Base-by-base conservation (phyloP, 2,329 filamentous ascomycete species). In the Tolypocladium album region DNA sequence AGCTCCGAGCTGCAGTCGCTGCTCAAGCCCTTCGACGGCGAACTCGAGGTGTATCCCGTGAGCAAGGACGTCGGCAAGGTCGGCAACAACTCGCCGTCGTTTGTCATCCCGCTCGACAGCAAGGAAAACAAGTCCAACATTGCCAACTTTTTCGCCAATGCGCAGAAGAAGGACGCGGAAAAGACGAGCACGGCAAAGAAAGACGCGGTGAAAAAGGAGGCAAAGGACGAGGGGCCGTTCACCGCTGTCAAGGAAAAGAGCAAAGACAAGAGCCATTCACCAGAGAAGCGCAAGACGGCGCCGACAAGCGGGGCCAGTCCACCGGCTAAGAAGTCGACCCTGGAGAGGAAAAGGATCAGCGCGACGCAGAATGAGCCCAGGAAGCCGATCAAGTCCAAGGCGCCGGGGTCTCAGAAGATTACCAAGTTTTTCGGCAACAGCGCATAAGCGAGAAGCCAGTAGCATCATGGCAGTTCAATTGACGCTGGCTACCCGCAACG, bases 61-160 rank as follows among this genome's bases (percentile, higher is more conserved):
- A 86, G 82, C 67, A 89, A 90, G 70, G 92, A 94, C 4, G 93
- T 97, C 0, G 92, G 92, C 0, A 97, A 96, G 75, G 92, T 96
- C 0, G 92, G 93, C 7, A 96, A 96, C 66, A 89, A 96, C 71
- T 95, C 89, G 24, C 86, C 90, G 0, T 82, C 81, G 0, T 96
- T 97, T 68, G 82, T 97, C 53, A 78, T 96, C 1, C 93, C 93
- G 0, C 76, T 97, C 40, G 82, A 89, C 67, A 95, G 89, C 74
- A 87, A 85, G 64, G 89, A 92, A 68, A 97, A 97, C 72, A 97
- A 95, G 76, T 86, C 82, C 57, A 97, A 94, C 65, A 97, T 97
- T 72, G 89, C 89, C 55, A 96, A 96, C 67, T 97, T 96, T 78
- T 97, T 97, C 69, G 81, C 81, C 9, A 88, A 85, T 50, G 79